Base-by-base conservation (phyloP, 2,329 filamentous ascomycete genomes). In the Ascochyta clinopodiicola region DNA sequence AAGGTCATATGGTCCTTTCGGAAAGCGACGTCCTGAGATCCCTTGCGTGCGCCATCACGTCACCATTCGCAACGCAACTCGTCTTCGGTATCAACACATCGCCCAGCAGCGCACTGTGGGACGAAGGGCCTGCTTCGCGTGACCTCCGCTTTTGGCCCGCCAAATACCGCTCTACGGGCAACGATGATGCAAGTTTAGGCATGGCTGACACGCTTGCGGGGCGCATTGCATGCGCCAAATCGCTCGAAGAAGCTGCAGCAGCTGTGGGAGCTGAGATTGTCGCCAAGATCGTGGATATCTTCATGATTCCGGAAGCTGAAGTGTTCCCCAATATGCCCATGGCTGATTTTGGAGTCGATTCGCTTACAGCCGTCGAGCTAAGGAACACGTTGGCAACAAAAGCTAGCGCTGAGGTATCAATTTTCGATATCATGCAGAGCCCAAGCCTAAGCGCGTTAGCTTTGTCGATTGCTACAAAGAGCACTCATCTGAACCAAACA, bases 281-380 rank as follows among this genome's bases (percentile, higher is more conserved):
- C 1, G 15, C 42, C 17, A 52, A 45, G 13, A 44, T 51, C 10
- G 24, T 32, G 39, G 32, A 44, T 24, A 46, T 40, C 2, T 46
- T 52, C 21, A 46, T 39, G 24, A 45, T 46, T 9, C 25, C 40
- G 4, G 34, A 44, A 15, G 40, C 35, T 2, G 61, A 66, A 15
- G 39, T 66, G 7, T 57, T 68, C n/a, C 53, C 57, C 0, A 47
- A 29, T 6, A 59, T 54, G 29, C 57, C 69, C 2, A 29, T 71
- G 38, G 29, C 50, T 24, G 39, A 47, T 6, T 66, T 68, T 37
- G 66, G 66, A 8, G 50, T 69, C 2, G 66, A 69, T 35, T 67
- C 64, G 7, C 55, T 69, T 2, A 51, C 61, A 4, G 61, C 66
- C 7, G 56, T 67, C 4, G 63, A 66, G 27, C 13, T 69, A 24